Conservation (phyloP, 768 basidiomycete genomes). For the Lactarius psammicola region DNA sequence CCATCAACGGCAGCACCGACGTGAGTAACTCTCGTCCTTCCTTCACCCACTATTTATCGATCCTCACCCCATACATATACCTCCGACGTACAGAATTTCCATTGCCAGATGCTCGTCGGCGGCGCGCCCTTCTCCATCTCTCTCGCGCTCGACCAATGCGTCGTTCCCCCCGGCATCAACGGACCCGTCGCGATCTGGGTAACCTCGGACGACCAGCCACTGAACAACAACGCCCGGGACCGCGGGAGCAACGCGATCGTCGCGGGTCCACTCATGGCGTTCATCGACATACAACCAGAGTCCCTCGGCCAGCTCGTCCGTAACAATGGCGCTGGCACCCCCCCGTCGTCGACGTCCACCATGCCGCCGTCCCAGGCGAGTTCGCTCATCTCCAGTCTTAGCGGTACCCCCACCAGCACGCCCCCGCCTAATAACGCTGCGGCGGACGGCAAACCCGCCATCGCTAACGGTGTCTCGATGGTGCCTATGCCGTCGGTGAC, state of each 20-base stretch:
- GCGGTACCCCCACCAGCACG: constrained; percentile 15
- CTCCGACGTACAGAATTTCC: constrained; percentile 58
- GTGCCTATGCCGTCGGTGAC: constrained; percentile 26
- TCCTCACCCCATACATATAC: too few relatives aligned
- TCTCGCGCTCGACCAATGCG: constrained; percentile 58
- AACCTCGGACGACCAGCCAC: constrained; percentile 60
- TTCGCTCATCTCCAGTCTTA: constrained; percentile 30
- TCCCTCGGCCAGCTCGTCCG: constrained; percentile 49
- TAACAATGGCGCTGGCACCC: constrained; percentile 9
- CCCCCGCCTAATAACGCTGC: background rate
- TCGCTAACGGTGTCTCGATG: constrained; percentile 47
- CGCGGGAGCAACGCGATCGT: constrained; percentile 54
- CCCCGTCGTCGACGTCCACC: constrained; percentile 18
- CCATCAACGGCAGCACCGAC: constrained; percentile 50
- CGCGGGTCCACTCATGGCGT: constrained; percentile 69
- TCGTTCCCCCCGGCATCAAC: constrained; percentile 64
- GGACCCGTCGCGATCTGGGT: constrained; percentile 75
- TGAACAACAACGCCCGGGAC: constrained; percentile 59
- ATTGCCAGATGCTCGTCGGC: constrained; percentile 77
- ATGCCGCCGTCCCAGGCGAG: constrained; percentile 31
- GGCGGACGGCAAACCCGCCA: constrained; percentile 42
- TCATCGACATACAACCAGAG: constrained; percentile 61
- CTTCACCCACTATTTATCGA: background rate
- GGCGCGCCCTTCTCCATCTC: constrained; percentile 53
- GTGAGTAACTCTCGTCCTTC: constrained; percentile 40